phyloP scores from a whole-genome alignment of 2,329 filamentous ascomycete genomes.

The Chaetomium olivaceum region DNA sequence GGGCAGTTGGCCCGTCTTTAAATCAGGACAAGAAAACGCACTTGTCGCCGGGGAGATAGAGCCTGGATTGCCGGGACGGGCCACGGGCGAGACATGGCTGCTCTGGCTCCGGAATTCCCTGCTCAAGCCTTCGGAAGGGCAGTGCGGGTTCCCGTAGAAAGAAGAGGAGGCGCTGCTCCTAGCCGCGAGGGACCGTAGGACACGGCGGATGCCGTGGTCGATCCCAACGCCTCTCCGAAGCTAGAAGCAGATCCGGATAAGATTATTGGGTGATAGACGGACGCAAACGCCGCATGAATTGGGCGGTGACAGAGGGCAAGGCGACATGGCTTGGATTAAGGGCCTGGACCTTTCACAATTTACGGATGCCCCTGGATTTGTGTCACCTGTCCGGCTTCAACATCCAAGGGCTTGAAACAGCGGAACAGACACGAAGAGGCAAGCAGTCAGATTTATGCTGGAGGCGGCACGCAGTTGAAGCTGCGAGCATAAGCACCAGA shows the following conservation, averaged over 20 bases:
- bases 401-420: conserved; percentile 6
- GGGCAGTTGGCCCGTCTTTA: conserved; percentile 2
- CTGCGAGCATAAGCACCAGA: neutral
- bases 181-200: conserved; percentile 2
- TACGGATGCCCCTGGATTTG: conserved; percentile 15
- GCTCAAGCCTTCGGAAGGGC: conserved; percentile 4
- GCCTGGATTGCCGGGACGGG: neutral
- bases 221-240: conserved; percentile 21
- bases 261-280: conserved; percentile 17
- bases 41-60: conserved; percentile 9
- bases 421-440: neutral
- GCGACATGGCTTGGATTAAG: conserved; percentile 15
- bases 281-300: conserved; percentile 8
- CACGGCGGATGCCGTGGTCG: conserved; percentile 17
- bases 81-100: conserved; percentile 10
- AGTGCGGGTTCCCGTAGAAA: conserved; percentile 9
- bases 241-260: neutral
- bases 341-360: conserved; percentile 9
- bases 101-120: conserved; percentile 6
- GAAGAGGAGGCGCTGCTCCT: neutral
- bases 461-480: neutral
- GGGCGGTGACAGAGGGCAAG: conserved; percentile 5
- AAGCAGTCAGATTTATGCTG: neutral
- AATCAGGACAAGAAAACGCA: neutral
- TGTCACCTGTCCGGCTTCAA: conserved; percentile 13